Percentiles rank a stretch among this genome's conserved stretches.
These are phyloP conservation scores for Talaromyces sp. DNA, from an alignment of 2,329 filamentous ascomycete species.

Conservation along the genomic window DNA sequence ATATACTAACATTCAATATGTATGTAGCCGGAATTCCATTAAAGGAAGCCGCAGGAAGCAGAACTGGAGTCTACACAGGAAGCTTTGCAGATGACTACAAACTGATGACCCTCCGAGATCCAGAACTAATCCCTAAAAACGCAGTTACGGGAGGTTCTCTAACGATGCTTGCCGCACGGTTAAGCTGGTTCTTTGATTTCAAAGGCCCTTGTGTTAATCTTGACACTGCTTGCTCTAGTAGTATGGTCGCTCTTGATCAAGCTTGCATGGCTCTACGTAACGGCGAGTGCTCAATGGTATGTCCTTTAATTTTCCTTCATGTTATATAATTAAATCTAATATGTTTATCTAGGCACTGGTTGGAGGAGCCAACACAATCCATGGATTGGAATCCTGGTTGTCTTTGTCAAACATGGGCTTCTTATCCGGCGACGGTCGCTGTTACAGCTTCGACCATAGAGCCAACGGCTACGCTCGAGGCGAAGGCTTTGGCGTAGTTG, in stretches of 20 bases:
- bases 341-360: conserved; percentile 14
- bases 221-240: conserved; percentile 14
- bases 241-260: conserved; percentile 4
- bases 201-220: conserved; percentile 2
- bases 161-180: conserved; percentile 8
- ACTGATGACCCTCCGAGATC: neutral
- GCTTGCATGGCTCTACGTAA: conserved; percentile 4
- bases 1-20: too few species aligned
- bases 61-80: conserved; percentile 1
- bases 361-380: too few species aligned
- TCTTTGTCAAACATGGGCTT: conserved; percentile 36
- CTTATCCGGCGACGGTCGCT: conserved; percentile 42
- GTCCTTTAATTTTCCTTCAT: neutral
- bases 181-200: conserved; percentile 14
- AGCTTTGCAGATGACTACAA: conserved; percentile 1
- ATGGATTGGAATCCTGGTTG: neutral
- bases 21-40: conserved; percentile 1
- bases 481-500: conserved; percentile 55
- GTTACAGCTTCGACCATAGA: conserved; percentile 49
- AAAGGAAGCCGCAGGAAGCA: neutral
- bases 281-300: conserved; percentile 42
- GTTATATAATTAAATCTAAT: conserved; percentile 20
- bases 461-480: conserved; percentile 60
- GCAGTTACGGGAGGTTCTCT: neutral
- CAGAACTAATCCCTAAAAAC: neutral